phyloP scores from a whole-genome alignment of 1,284 basidiomycete genomes.

The Leccinum proliferum region DNA sequence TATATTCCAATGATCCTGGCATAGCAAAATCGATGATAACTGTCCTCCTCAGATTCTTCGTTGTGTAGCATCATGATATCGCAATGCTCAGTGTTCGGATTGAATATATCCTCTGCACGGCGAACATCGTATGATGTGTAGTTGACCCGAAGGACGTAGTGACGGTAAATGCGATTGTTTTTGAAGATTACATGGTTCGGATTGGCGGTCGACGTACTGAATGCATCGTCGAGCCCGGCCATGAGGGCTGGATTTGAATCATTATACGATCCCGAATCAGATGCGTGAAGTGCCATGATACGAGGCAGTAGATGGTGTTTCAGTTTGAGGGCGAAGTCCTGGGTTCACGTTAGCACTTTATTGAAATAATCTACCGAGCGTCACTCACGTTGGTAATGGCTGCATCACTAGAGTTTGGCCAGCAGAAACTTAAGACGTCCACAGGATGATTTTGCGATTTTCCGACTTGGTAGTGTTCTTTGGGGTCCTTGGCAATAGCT shows the following conservation, averaged over 20 bases:
- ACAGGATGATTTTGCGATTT: neutral
- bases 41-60: neutral
- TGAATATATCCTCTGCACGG: neutral
- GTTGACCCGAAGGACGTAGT: neutral
- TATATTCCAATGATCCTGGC: neutral
- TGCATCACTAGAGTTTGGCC: neutral
- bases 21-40: neutral
- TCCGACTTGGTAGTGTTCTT: neutral
- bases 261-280: neutral
- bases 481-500: neutral
- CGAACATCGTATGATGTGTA: neutral
- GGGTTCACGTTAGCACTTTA: no score
- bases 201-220: neutral
- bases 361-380: no score
- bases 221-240: neutral
- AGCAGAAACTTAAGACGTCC: neutral
- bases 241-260: neutral
- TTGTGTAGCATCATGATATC: neutral
- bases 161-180: neutral
- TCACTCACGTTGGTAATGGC: no score
- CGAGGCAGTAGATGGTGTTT: no score
- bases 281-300: neutral
- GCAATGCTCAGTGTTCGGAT: neutral
- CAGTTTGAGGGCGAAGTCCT: no score
- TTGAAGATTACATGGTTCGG: neutral